Base-by-base conservation (phyloP, 2,329 filamentous ascomycete genomes). In the Rosellinia necatrix region DNA sequence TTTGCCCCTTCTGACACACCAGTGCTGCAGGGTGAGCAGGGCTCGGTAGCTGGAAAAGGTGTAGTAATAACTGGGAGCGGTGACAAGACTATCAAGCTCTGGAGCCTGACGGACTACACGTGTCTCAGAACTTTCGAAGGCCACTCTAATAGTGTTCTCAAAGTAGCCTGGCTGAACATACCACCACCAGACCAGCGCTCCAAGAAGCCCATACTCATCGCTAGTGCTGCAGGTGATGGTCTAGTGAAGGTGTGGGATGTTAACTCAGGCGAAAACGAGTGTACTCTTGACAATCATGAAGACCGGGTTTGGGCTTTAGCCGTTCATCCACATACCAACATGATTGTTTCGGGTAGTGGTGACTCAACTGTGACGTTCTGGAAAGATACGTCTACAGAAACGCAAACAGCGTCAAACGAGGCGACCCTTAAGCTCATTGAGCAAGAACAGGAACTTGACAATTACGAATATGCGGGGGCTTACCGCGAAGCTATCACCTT, bases 191-290 rank as follows among this genome's bases (percentile, higher is more conserved):
- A 81, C 56, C 77, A 81, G 17, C 77, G 81, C 43, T 72, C 75
- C 22, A 87, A 84, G 69, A 81, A 81, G 60, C 81, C 83, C 21
- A 78, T 90, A 1, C 85, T 90, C 56, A 84, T 97, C 55, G 91
- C 90, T 29, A 96, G 89, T 63, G 92, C 94, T 12, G 94, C 90
- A 34, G 92, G 92, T 56, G 96, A 99, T 72, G 94, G 94, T 2
- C 82, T 99, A 3, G 92, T 99, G 56, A 99, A 97, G 75, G 85
- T 99, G 27, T 99, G 94, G 94, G 91, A 96, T 65, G 89, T 90
- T 10, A 88, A 89, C 68, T 87, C 83, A 1, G 92, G 92, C 42
- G 94, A 97, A 72, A 81, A 87, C 2, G 91, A 92, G 64, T 89
- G 89, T 62, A 99, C 94, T 0, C 81, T 99, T 4, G 94, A 99